Evolutionary conservation across 2,329 filamentous ascomycete species (phyloP), one percentile per base, ranked within the genome.

Genomic region (Tolypocladium cylindrosporum): DNA sequence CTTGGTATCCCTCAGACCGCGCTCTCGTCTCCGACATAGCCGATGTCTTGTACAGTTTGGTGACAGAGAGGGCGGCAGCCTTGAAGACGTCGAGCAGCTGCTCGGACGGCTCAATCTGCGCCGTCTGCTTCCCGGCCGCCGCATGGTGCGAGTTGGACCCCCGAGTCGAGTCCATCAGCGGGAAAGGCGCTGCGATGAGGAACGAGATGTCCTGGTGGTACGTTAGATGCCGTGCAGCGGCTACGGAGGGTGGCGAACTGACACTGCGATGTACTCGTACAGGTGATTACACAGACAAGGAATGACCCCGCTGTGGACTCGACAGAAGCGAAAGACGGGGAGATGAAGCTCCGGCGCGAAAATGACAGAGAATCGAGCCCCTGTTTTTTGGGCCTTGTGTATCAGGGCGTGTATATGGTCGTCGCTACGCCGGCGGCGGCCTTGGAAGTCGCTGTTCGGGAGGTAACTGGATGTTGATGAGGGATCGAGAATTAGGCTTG

Each of bases 41-140:
- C 3, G 93, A 93, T 43, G 87, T 92, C 74, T 96, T 97, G 77
- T 97, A 97, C 16, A 99, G 85, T 68, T 95, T 96, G 54, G 94
- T 97, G 57, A 97, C 92, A 7, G 91, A 96, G 40, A 97, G 80
- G 24, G 94, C 94, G 40, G 94, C 94, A 19, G 89, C 86, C 72
- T 91, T 94, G 80, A 99, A 99, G 59, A 90, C 87, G 65, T 93
- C 87, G 59, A 97, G 84, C 54, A 97, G 84, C 68, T 85, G 80
- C 68, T 87, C 84, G 21, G 82, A 80, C 21, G 77, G 75, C 65
- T 74, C 69, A 67, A 64, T 64, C 51, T 67, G 67, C 48, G 65
- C 60, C 56, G 66, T 60, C 58, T 74, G 69, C 61, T 66, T 71
- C 27, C 66, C 69, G 11, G 59, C 51, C 27, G 64, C 61, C 21